phyloP scores from a whole-genome alignment of 1,139 yeast genomes.

The Pichia sp. region DNA sequence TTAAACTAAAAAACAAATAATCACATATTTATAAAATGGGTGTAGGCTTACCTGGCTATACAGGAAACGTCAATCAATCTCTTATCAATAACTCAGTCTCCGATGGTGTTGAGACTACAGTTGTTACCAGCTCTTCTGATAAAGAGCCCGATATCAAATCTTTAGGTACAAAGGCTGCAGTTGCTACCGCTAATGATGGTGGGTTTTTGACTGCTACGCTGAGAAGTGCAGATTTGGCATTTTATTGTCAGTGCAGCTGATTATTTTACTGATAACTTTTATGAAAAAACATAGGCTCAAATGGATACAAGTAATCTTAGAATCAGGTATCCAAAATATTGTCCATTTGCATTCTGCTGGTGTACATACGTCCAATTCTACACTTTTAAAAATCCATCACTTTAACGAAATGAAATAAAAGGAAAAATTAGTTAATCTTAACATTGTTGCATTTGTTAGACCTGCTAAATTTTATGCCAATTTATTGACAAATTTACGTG shows the following conservation, averaged over 20 bases:
- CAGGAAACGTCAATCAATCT: not conserved
- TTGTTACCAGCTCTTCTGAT: not conserved
- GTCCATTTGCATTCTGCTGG: not conserved
- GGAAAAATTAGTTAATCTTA: not conserved
- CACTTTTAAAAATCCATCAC: not conserved
- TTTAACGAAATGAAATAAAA: not conserved
- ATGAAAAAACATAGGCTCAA: not conserved
- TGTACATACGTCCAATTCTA: not conserved
- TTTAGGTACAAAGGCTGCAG: not conserved
- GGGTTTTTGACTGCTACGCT: not conserved
- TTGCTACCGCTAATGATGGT: not conserved
- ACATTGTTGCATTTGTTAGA: constrained; percentile 1
- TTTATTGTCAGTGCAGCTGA: not conserved
- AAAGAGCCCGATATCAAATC: not conserved
- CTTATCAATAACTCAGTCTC: not conserved
- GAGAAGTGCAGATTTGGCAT: not conserved
- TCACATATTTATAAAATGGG: not conserved
- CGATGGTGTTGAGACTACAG: not conserved
- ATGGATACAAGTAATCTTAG: not conserved
- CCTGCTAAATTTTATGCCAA: constrained; percentile 2
- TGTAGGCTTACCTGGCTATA: not conserved
- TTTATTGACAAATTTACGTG: not conserved
- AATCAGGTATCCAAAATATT: not conserved
- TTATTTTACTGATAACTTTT: not conserved
- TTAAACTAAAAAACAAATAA: not conserved